These are phyloP conservation scores for Neophaeococcomyces mojaviensis DNA, from an alignment of 2,329 filamentous ascomycete genomes.

Conservation along the genomic window DNA sequence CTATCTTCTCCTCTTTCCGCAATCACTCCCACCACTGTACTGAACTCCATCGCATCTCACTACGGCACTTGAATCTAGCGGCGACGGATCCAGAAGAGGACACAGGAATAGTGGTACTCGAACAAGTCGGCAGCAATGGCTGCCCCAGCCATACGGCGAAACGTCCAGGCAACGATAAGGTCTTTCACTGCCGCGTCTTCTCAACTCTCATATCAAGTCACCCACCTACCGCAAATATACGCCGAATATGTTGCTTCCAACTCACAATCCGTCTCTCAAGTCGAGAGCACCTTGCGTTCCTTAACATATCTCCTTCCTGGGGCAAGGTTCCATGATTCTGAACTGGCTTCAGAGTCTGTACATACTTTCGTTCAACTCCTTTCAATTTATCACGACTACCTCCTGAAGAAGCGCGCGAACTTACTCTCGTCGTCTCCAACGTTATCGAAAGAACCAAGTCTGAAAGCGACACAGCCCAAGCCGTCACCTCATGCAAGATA, in stretches of 20 bases:
- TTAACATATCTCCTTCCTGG: conserved; percentile 94
- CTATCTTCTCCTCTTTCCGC: not conserved
- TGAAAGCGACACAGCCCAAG: conserved; percentile 27
- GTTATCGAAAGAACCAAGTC: conserved; percentile 23
- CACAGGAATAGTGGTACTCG: not conserved
- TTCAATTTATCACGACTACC: conserved; percentile 17
- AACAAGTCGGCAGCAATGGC: conserved; percentile 12
- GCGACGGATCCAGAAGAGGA: no score
- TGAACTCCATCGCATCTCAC: no score
- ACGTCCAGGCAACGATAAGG: conserved; percentile 15
- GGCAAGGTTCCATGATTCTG: conserved; percentile 58
- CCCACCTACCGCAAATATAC: conserved; percentile 41
- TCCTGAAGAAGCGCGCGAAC: conserved; percentile 21
- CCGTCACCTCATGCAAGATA: conserved; percentile 56
- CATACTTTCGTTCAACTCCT: conserved; percentile 21
- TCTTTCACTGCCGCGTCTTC: conserved; percentile 17
- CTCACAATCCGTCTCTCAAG: conserved; percentile 83
- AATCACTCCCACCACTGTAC: not conserved
- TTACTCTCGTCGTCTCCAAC: conserved; percentile 64
- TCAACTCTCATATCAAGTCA: conserved; percentile 15
- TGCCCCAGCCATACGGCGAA: conserved; percentile 15
- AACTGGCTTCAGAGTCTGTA: conserved; percentile 82
- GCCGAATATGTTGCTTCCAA: conserved; percentile 93
- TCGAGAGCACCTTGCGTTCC: conserved; percentile 86
- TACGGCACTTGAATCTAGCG: no score